A percentile compares a stretch with the other conserved stretches of the same genome.
These are phyloP conservation scores for Discostella pseudostelligera DNA, from an alignment of 108 stramenopile species.

Conservation along the genomic window DNA sequence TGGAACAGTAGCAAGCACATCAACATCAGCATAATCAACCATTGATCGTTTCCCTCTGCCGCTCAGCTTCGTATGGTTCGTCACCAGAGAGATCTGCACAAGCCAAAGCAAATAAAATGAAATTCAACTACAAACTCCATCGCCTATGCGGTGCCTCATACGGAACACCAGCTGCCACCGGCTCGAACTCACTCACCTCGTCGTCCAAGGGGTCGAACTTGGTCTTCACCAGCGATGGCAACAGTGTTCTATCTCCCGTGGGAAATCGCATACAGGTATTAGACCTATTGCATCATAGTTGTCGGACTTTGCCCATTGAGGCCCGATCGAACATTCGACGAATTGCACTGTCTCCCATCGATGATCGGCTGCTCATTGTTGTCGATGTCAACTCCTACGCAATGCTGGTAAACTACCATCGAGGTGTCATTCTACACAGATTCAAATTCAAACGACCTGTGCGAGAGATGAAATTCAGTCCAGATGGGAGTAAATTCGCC, in stretches of 20 bases:
- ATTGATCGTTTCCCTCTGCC: too few species aligned
- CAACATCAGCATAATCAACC: too few species aligned
- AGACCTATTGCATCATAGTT: constrained; percentile 87
- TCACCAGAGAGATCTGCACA: too few species aligned
- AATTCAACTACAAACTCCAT: constrained; percentile 94
- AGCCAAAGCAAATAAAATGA: constrained; percentile 42
- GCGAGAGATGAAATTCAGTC: constrained; percentile 81
- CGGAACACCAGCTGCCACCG: constrained; percentile 64
- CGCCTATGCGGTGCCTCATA: constrained; percentile 95
- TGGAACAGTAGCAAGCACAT: too few species aligned
- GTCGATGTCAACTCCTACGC: constrained; percentile 83
- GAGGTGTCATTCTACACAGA: constrained; percentile 91
- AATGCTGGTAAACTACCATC: constrained; percentile 73
- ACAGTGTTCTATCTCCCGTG: constrained; percentile 85
- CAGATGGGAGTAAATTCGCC: constrained; percentile 86
- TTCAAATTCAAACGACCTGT: constrained; percentile 91
- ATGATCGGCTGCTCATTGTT: constrained; percentile 73
- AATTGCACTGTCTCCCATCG: constrained; percentile 85
- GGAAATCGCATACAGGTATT: constrained; percentile 92
- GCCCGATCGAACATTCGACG: constrained; percentile 86
- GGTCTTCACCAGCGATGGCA: constrained; percentile 90
- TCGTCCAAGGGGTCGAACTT: constrained; percentile 84
- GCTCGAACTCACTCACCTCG: constrained; percentile 42
- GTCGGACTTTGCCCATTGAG: constrained; percentile 89
- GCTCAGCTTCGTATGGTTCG: too few species aligned